These are phyloP conservation scores for Platanthera zijinensis DNA, from an alignment of 106 monocot genomes.

Conservation along the genomic window DNA sequence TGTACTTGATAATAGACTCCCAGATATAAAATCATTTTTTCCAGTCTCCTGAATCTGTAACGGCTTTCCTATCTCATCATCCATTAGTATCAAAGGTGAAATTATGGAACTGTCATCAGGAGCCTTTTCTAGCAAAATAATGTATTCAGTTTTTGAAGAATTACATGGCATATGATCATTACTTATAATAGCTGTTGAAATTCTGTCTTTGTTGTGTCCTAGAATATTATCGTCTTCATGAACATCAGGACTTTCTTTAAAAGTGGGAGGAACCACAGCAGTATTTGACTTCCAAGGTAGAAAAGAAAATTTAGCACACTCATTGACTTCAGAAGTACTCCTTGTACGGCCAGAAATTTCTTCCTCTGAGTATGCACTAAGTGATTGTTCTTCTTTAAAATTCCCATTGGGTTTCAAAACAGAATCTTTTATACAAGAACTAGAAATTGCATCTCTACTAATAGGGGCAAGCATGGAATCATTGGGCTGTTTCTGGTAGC, in stretches of 20 bases:
- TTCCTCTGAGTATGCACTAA: conserved; percentile 5
- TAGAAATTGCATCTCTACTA: conserved; percentile 10
- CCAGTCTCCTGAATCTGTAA: background rate
- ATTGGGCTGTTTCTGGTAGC: conserved; percentile 7
- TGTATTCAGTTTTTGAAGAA: conserved; percentile 1
- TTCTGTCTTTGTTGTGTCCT: background rate
- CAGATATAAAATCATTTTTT: background rate
- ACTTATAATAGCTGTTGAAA: background rate
- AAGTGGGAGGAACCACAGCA: background rate
- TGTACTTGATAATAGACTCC: background rate
- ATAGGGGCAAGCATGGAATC: conserved; percentile 3
- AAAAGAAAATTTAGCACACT: background rate
- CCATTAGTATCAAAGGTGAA: background rate
- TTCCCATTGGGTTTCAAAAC: conserved; percentile 12
- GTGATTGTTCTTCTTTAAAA: conserved; percentile 11
- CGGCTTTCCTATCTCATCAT: background rate
- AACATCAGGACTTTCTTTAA: background rate
- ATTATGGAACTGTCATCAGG: background rate
- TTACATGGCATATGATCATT: background rate
- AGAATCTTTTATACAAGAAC: conserved; percentile 17
- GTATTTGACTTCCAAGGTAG: background rate
- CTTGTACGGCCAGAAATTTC: background rate
- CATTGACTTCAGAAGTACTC: background rate
- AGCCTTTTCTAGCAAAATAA: background rate
- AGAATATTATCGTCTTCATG: background rate